Evolutionary conservation across 441 rosid genomes (phyloP), one percentile per base, ranked within the genome.

Genomic region (Adansonia gregorii): DNA sequence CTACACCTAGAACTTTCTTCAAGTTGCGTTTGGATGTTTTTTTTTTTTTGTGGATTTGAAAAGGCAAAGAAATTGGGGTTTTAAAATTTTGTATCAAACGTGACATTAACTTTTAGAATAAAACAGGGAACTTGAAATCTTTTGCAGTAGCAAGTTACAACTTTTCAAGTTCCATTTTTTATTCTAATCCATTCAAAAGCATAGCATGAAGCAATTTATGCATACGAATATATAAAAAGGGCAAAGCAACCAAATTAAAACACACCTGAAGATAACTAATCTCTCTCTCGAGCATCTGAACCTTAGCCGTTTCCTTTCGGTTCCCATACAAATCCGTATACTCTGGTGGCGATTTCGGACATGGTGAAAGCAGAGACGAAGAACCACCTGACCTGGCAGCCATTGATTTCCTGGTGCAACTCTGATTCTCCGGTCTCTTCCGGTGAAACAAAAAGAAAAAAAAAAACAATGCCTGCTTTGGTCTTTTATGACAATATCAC

Each of bases 341-440:
- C 82, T 84, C 82, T 46, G 92, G 93, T 63, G 92, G 93, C 51
- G 90, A 87, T 81, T 85, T 87, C 1, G 93, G 95, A 69, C 86
- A 65, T 8, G 95, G 95, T 31, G 88, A 89, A 14, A 90, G 93
- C 77, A 85, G 76, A 22, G 91, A 85, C 59, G 88, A 84, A 74
- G 86, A 76, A 45, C 74, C 76, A 24, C 81, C 86, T 4, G 81
- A 52, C 45, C 55, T 67, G 68, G 78, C 78, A 19, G 78, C 85
- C 82, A 83, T 80, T 69, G 9, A 49, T 19, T 60, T 45, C 60
- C 35, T 51, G 15, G 68, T 54, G 45, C 46, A 52, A 71, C 46
- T 8, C 56, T 10, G 56, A 72, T 63, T 35, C 70, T 54, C 75
- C 55, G 52, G 61, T 45, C 8, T 63, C 61, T 45, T n/a, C 51